A percentile compares a stretch with the other conserved stretches of the same genome.
These are phyloP conservation scores for Anthracocystis walkeri DNA, from an alignment of 1,284 basidiomycete genomes.

Conservation along the genomic window DNA sequence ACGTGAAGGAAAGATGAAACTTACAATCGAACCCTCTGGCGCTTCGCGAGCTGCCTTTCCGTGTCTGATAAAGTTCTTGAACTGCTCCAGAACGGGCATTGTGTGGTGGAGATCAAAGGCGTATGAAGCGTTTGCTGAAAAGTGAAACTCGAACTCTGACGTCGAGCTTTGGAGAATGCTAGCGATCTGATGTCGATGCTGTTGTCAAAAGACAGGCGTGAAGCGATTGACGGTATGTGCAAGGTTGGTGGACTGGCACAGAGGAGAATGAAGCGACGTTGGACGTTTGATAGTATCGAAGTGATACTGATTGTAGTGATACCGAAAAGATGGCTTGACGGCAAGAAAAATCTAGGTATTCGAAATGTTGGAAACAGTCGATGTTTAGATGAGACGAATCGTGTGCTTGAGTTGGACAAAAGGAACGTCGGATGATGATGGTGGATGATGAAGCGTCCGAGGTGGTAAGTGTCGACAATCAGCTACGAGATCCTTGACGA, in stretches of 20 bases:
- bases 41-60: slow-evolving; percentile 57
- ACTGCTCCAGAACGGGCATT: slow-evolving; percentile 60
- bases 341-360: not conserved
- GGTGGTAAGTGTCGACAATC: not conserved
- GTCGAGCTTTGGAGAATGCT: not conserved
- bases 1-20: slow-evolving; percentile 20
- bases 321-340: not conserved
- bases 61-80: slow-evolving; percentile 66
- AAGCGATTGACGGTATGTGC: not conserved
- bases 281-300: not conserved
- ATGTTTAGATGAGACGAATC: not conserved
- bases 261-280: not conserved
- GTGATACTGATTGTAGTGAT: not conserved
- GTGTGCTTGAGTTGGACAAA: not conserved
- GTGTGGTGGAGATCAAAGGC: slow-evolving; percentile 12
- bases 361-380: slow-evolving; percentile 1
- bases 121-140: not conserved
- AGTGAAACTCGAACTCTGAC: not conserved
- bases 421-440: slow-evolving; percentile 1
- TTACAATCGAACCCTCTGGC: slow-evolving; percentile 33
- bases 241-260: not conserved
- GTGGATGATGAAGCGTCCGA: not conserved
- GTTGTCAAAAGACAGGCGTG: not conserved
- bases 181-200: not conserved
- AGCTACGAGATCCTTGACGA: not conserved